These are phyloP conservation scores for Emericellopsis cladophorae DNA, from an alignment of 2,329 filamentous ascomycete species.

Conservation along the genomic window DNA sequence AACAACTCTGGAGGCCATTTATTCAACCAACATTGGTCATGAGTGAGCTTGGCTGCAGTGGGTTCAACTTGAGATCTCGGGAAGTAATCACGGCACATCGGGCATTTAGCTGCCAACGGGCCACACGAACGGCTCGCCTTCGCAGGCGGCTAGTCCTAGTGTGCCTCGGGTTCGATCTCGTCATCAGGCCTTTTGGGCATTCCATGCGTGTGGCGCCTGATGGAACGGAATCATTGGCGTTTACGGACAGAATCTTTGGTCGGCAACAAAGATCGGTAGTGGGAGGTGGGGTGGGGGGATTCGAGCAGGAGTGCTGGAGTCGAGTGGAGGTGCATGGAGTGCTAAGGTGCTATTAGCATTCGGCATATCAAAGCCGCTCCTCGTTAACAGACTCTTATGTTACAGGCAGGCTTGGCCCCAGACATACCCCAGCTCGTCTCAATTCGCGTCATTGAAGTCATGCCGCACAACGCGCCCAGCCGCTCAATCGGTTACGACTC, in stretches of 20 bases:
- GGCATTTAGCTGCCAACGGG: background rate
- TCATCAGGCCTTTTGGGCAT: background rate
- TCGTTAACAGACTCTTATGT: no score
- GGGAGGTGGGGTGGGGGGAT: constrained; percentile 4
- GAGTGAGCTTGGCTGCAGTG: background rate
- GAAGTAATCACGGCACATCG: background rate
- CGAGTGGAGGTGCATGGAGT: constrained; percentile 3
- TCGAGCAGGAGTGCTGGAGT: background rate
- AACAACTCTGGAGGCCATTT: no score
- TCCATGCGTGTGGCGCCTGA: background rate
- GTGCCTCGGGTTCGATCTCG: background rate
- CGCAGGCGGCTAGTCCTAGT: background rate
- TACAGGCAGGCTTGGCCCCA: no score
- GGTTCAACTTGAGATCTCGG: background rate
- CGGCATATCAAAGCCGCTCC: no score
- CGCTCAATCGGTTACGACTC: no score
- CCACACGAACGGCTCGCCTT: no score
- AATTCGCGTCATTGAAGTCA: no score
- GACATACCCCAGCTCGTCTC: no score
- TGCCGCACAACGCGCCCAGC: no score
- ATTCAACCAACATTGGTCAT: no score
- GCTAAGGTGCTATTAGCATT: constrained; percentile 9
- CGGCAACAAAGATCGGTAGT: constrained; percentile 11
- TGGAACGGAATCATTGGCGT: background rate
- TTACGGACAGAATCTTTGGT: background rate